Conservation (phyloP, 257 asterid species). For the Thymus quinquecostatus region DNA sequence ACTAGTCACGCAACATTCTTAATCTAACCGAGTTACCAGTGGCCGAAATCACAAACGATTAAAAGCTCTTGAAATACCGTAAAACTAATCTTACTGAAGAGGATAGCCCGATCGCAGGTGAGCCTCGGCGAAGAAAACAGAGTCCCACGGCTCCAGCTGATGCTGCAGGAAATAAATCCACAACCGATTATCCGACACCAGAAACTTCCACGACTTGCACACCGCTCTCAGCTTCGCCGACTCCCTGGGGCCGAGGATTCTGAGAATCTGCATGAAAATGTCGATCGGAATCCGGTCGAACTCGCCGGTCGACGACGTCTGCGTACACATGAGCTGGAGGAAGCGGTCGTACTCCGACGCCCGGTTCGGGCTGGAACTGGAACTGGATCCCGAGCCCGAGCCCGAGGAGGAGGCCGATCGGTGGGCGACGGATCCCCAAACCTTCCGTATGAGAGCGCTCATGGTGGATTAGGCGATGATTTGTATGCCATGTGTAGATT, state of each 20-base stretch:
- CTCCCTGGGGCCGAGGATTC: slow-evolving; percentile 74
- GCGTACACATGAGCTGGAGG: slow-evolving; percentile 56
- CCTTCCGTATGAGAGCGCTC: slow-evolving; percentile 64
- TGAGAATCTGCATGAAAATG: slow-evolving; percentile 63
- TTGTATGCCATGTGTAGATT: not conserved
- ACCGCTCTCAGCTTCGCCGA: slow-evolving; percentile 71
- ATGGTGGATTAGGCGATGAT: slow-evolving; percentile 30
- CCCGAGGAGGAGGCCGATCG: slow-evolving; percentile 45
- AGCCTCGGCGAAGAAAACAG: slow-evolving; percentile 83
- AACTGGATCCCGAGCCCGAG: slow-evolving; percentile 36
- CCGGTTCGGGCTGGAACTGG: slow-evolving; percentile 29
- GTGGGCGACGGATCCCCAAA: slow-evolving; percentile 59
- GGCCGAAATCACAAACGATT: slow-evolving; percentile 17
- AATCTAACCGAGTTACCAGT: not conserved
- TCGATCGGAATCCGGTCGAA: slow-evolving; percentile 86
- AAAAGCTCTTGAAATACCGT: not conserved
- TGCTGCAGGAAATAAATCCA: slow-evolving; percentile 93
- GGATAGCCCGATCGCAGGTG: slow-evolving; percentile 77
- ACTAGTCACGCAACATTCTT: too few relatives aligned
- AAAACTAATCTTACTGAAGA: slow-evolving; percentile 55
- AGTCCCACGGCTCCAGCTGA: slow-evolving; percentile 79
- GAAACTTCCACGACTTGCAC: slow-evolving; percentile 75
- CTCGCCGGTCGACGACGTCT: slow-evolving; percentile 70
- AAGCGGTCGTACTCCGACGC: slow-evolving; percentile 48
- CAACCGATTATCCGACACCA: slow-evolving; percentile 76